A percentile compares a stretch with the other conserved stretches of the same genome.
phyloP scores from a whole-genome alignment of 805 yeast genomes.

The Yarrowia divulgata region DNA sequence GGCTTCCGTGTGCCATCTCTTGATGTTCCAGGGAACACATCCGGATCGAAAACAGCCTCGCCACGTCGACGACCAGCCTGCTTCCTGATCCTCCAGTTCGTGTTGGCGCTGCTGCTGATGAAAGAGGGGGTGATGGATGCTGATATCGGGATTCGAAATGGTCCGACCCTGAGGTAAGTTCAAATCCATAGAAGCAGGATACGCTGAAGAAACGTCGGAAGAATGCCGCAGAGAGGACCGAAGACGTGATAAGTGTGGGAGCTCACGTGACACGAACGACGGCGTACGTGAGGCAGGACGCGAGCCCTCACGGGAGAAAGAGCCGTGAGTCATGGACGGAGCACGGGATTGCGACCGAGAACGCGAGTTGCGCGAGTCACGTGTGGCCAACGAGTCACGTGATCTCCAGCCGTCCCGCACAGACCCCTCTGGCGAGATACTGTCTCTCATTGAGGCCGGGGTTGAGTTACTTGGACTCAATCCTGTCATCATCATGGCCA shows the following conservation, averaged over 20 bases:
- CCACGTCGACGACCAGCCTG: background rate
- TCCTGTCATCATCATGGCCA: conserved; percentile 28
- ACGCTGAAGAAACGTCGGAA: conserved; percentile 2
- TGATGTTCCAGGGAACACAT: conserved; percentile 16
- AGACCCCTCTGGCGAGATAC: background rate
- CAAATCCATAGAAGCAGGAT: conserved; percentile 24
- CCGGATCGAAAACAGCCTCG: background rate
- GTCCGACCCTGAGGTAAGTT: conserved; percentile 19
- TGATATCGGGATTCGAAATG: conserved; percentile 10
- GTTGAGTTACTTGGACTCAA: conserved; percentile 8
- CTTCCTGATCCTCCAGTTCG: conserved; percentile 10
- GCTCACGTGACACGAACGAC: conserved; percentile 2
- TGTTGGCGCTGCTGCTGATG: conserved; percentile 33
- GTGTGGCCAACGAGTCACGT: background rate
- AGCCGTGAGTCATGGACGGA: background rate
- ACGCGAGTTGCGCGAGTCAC: background rate
- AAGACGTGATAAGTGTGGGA: background rate
- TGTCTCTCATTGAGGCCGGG: background rate
- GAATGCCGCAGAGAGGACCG: conserved; percentile 8
- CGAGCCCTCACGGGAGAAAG: background rate
- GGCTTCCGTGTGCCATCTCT: conserved; percentile 33
- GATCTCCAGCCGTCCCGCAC: conserved; percentile 4
- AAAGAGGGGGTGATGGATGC: conserved; percentile 18
- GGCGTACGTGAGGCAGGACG: background rate
- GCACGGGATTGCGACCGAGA: background rate